A percentile compares a stretch with the other conserved stretches of the same genome.
These are phyloP conservation scores for Arabis hirsuta DNA, from an alignment of 345 rosid species.

Conservation along the genomic window DNA sequence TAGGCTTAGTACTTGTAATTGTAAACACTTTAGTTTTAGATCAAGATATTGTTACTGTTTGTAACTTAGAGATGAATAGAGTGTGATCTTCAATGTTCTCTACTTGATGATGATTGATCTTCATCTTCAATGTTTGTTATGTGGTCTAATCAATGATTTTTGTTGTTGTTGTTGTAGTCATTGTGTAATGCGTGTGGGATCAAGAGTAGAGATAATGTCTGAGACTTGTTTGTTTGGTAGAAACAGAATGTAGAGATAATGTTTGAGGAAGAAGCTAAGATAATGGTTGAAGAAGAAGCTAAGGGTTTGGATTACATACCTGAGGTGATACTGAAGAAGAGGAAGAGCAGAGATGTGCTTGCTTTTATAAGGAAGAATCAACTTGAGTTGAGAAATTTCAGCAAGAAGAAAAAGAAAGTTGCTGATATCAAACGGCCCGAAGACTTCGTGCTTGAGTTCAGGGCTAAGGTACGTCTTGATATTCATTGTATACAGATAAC, in stretches of 20 bases:
- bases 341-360: slow-evolving; percentile 76
- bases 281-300: slow-evolving; percentile 43
- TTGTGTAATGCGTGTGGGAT: slow-evolving; percentile 96
- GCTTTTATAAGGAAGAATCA: slow-evolving; percentile 78
- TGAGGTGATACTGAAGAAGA: slow-evolving; percentile 67
- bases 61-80: too few species aligned
- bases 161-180: slow-evolving; percentile 50
- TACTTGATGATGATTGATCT: background rate
- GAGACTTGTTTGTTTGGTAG: background rate
- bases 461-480: slow-evolving; percentile 58
- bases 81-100: too few species aligned
- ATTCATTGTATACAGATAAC: background rate
- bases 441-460: slow-evolving; percentile 67
- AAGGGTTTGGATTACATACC: too few species aligned
- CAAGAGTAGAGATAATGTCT: slow-evolving; percentile 51
- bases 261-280: slow-evolving; percentile 62
- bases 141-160: slow-evolving; percentile 10
- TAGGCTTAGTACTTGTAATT: too few species aligned
- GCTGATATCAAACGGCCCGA: slow-evolving; percentile 82
- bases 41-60: too few species aligned
- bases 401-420: slow-evolving; percentile 54
- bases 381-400: slow-evolving; percentile 64
- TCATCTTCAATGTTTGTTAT: background rate
- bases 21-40: too few species aligned
- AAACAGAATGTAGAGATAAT: slow-evolving; percentile 42